Conservation (phyloP, 129 eudicot species). For the Escallonia rubra region DNA sequence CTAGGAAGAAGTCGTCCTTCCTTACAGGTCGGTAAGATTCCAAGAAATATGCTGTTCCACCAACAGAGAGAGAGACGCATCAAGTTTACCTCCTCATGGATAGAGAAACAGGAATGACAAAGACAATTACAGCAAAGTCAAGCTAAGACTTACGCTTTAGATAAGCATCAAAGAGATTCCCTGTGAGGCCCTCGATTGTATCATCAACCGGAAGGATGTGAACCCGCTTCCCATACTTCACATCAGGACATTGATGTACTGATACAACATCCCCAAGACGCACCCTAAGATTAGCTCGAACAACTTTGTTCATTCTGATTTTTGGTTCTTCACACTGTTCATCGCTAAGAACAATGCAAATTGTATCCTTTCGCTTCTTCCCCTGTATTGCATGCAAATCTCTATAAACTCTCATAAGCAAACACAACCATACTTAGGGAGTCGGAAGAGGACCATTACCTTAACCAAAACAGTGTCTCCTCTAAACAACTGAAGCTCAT, state of each 20-base stretch:
- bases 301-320: conserved; percentile 32
- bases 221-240: conserved; percentile 26
- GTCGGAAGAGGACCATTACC: conserved; percentile 10
- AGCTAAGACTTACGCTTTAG: conserved; percentile 19
- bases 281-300: conserved; percentile 24
- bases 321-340: conserved; percentile 30
- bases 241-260: conserved; percentile 30
- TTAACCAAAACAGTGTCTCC: conserved; percentile 40
- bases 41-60: conserved; percentile 26
- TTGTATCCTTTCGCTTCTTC: conserved; percentile 31
- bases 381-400: conserved; percentile 15
- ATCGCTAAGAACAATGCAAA: conserved; percentile 29
- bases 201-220: conserved; percentile 35
- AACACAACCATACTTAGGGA: neutral
- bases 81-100: no score
- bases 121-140: neutral
- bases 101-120: no score
- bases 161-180: conserved; percentile 20
- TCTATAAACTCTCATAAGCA: neutral
- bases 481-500: conserved; percentile 34
- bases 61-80: neutral
- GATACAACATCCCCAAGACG: conserved; percentile 36
- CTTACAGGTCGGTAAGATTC: conserved; percentile 31
- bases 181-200: conserved; percentile 36
- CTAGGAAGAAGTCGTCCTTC: conserved; percentile 30